Evolutionary conservation across 305 asterid genomes (phyloP).

Genomic region (Plantago coronopus): DNA sequence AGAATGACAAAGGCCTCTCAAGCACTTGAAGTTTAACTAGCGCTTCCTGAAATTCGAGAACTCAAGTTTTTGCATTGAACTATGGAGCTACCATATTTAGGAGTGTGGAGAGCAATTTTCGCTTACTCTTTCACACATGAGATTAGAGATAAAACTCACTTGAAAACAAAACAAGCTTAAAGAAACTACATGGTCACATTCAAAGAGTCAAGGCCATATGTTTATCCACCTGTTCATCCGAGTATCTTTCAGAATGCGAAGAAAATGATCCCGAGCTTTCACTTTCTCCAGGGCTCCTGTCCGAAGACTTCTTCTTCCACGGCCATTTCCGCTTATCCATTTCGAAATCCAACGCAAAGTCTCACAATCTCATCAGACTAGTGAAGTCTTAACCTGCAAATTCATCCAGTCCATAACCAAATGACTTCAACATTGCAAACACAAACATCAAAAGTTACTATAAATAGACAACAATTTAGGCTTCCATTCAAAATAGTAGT

Average conservation of each 20-base stretch:
- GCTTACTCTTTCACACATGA: too few species aligned
- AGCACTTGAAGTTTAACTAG: too few species aligned
- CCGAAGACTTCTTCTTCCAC: conserved; percentile 68
- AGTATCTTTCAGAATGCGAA: conserved; percentile 58
- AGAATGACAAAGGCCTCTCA: background rate
- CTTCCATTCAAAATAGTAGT: background rate
- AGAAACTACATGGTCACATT: background rate
- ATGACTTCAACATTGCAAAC: conserved; percentile 2
- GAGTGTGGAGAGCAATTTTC: too few species aligned
- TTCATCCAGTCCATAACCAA: conserved; percentile 5
- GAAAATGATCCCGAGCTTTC: conserved; percentile 70
- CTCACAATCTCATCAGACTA: conserved; percentile 8
- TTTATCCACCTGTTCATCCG: conserved; percentile 59
- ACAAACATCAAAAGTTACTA: conserved; percentile 1
- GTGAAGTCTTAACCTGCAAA: conserved; percentile 25
- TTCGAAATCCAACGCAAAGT: conserved; percentile 17
- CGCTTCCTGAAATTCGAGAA: too few species aligned
- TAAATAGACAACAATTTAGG: background rate
- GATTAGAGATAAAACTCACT: too few species aligned
- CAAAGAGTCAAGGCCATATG: background rate
- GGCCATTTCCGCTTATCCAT: conserved; percentile 81
- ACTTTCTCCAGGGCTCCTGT: conserved; percentile 68
- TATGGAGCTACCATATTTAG: too few species aligned
- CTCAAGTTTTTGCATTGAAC: too few species aligned
- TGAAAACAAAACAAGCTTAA: too few species aligned